phyloP scores from a whole-genome alignment of 2,329 filamentous ascomycete genomes.

The Lachnellula suecica region DNA sequence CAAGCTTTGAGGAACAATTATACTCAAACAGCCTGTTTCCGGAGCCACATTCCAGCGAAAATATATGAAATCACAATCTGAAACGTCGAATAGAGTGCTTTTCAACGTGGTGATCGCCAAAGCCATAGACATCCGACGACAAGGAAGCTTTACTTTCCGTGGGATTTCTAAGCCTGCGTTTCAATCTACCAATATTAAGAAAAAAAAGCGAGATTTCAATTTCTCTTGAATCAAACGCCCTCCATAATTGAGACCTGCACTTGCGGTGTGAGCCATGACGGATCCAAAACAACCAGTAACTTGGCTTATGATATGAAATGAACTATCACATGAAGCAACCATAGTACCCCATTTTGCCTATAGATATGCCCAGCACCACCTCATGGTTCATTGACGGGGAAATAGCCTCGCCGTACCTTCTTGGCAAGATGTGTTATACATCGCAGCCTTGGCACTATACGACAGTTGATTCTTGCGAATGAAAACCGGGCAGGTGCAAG shows the following conservation, averaged over 20 bases:
- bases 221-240: no score
- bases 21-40: constrained; percentile 12
- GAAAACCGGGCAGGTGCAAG: background rate
- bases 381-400: background rate
- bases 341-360: constrained; percentile 4
- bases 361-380: background rate
- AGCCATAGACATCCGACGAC: no score
- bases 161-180: no score
- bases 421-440: no score
- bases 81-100: constrained; percentile 7
- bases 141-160: no score
- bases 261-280: no score
- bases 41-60: constrained; percentile 4
- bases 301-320: background rate
- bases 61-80: constrained; percentile 6
- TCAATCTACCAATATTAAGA: no score
- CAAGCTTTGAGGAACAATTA: background rate
- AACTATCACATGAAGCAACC: constrained; percentile 1
- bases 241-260: no score
- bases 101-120: no score
- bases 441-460: background rate
- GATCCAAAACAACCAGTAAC: background rate
- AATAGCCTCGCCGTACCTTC: no score
- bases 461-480: no score
- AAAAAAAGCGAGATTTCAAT: no score